Conservation (phyloP, 2,329 filamentous ascomycete species). For the Pseudogymnoascus sp. region DNA sequence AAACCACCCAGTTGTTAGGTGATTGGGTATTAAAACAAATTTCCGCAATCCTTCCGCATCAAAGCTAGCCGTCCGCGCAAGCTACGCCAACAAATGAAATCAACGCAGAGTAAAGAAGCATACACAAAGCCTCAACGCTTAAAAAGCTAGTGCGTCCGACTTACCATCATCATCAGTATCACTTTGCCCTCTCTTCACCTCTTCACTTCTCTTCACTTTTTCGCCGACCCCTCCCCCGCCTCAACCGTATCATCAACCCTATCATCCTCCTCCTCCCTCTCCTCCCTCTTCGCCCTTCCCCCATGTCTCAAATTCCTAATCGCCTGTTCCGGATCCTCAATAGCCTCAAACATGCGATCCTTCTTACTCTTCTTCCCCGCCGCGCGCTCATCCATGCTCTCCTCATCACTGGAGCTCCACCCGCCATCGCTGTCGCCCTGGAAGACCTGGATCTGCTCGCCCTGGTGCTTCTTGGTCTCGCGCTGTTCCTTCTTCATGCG, state of each 20-base stretch:
- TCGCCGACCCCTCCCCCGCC: background rate
- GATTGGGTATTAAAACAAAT: background rate
- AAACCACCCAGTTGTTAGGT: background rate
- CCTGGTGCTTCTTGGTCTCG: conserved; percentile 60
- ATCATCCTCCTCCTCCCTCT: conserved; percentile 4
- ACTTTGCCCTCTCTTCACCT: background rate
- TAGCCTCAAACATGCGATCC: conserved; percentile 41
- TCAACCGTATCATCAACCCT: background rate
- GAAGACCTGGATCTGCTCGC: conserved; percentile 43
- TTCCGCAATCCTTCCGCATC: background rate
- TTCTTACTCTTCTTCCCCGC: conserved; percentile 38
- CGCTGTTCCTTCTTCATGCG: conserved; percentile 70
- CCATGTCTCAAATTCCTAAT: conserved; percentile 3
- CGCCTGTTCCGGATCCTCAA: conserved; percentile 38
- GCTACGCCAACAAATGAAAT: background rate
- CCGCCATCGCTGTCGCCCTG: conserved; percentile 37
- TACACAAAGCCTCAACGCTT: background rate
- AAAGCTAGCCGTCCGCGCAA: background rate
- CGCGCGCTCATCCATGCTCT: conserved; percentile 24
- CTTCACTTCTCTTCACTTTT: background rate
- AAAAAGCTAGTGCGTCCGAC: background rate
- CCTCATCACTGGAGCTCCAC: conserved; percentile 26
- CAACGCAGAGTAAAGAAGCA: background rate
- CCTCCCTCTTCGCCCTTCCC: background rate
- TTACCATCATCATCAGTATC: background rate